Conservation (phyloP, 2,329 filamentous ascomycete genomes). For the Hymenoscyphus salicellus region DNA sequence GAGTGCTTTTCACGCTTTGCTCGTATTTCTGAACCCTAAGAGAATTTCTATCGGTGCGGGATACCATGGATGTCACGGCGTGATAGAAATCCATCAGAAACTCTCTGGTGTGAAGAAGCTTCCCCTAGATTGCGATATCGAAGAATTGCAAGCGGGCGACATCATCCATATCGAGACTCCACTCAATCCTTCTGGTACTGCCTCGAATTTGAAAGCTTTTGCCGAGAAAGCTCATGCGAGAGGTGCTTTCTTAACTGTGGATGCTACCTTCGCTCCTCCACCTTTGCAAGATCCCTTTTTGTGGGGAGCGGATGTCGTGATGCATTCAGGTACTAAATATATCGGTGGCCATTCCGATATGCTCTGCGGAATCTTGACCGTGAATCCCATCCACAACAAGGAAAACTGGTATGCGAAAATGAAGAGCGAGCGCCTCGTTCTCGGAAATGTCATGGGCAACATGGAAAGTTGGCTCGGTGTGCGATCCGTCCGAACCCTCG, state of each 20-base stretch:
- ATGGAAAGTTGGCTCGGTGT: slow-evolving; percentile 91
- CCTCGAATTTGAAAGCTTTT: slow-evolving; percentile 68
- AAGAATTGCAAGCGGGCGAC: slow-evolving; percentile 71
- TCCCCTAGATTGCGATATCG: slow-evolving; percentile 64
- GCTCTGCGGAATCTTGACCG: slow-evolving; percentile 78
- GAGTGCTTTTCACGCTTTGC: slow-evolving; percentile 80
- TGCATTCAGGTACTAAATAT: slow-evolving; percentile 96
- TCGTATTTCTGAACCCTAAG: slow-evolving; percentile 80
- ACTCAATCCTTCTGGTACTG: slow-evolving; percentile 83
- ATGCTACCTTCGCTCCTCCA: slow-evolving; percentile 90
- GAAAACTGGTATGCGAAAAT: slow-evolving; percentile 60
- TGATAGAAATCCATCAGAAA: slow-evolving; percentile 69
- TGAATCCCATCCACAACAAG: slow-evolving; percentile 50
- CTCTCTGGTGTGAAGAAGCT: slow-evolving; percentile 73
- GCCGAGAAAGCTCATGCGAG: slow-evolving; percentile 67
- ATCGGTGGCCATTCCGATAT: slow-evolving; percentile 93
- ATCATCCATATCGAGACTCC: slow-evolving; percentile 91
- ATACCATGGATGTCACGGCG: slow-evolving; percentile 92
- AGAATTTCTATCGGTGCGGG: slow-evolving; percentile 78
- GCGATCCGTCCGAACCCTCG: slow-evolving; percentile 78
- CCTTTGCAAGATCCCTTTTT: slow-evolving; percentile 81
- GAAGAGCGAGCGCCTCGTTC: slow-evolving; percentile 65
- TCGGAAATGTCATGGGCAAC: slow-evolving; percentile 84
- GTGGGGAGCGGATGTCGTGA: slow-evolving; percentile 77
- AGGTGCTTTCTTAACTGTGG: slow-evolving; percentile 77